Conservation (phyloP, 2,329 filamentous ascomycete genomes). For the Intubia oerlemansii region DNA sequence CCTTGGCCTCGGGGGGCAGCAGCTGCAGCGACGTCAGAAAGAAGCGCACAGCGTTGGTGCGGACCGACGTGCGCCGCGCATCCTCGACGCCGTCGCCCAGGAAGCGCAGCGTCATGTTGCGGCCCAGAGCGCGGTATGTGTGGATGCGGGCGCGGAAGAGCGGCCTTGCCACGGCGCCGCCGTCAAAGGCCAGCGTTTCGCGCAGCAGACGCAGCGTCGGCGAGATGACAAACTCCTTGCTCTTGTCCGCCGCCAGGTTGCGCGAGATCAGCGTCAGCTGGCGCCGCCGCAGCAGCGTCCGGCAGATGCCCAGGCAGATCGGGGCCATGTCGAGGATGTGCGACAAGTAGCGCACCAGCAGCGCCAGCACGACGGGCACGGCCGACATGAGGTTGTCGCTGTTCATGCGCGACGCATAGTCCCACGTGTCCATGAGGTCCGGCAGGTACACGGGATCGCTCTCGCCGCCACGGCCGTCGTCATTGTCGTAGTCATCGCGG, state of each 20-base stretch:
- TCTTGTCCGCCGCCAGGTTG: constrained; percentile 58
- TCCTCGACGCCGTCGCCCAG: constrained; percentile 39
- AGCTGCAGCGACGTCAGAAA: constrained; percentile 61
- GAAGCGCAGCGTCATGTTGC: constrained; percentile 56
- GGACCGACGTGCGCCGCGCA: constrained; percentile 49
- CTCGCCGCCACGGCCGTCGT: constrained; percentile 23
- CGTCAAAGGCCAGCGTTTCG: constrained; percentile 71
- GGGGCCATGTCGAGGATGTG: constrained; percentile 51
- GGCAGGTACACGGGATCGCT: constrained; percentile 43
- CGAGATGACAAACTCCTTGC: constrained; percentile 74
- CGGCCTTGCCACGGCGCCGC: constrained; percentile 55
- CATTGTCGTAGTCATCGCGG: constrained; percentile 19
- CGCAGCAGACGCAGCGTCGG: constrained; percentile 70
- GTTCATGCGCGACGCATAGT: constrained; percentile 56
- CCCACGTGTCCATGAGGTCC: constrained; percentile 78
- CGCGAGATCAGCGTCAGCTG: constrained; percentile 64
- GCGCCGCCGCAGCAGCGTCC: constrained; percentile 58
- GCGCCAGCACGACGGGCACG: constrained; percentile 58
- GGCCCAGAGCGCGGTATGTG: constrained; percentile 59
- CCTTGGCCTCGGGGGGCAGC: constrained; percentile 55
- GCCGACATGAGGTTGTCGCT: constrained; percentile 66
- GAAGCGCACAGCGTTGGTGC: constrained; percentile 67
- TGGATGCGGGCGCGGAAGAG: constrained; percentile 60
- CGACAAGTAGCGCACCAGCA: constrained; percentile 63
- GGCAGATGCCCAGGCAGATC: constrained; percentile 58